Evolutionary conservation across 2,329 filamentous ascomycete species (phyloP).

Genomic region (Phaeosphaeriaceae sp.): DNA sequence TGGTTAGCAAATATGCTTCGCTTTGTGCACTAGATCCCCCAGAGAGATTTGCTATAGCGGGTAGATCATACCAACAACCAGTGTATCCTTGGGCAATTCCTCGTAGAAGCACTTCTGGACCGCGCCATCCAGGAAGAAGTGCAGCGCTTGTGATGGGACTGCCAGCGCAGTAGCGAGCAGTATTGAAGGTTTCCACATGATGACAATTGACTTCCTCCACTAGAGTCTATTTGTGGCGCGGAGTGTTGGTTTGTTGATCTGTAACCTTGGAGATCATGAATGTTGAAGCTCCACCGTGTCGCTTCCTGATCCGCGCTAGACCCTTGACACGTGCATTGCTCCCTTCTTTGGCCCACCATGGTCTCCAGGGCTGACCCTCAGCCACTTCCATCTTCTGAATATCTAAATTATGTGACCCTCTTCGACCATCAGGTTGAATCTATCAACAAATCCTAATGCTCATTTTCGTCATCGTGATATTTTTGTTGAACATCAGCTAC

Average conservation of each 20-base stretch:
- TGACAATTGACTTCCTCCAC: conserved; percentile 27
- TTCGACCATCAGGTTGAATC: no score
- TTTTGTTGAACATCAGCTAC: no score
- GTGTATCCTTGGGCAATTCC: conserved; percentile 94
- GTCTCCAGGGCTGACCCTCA: neutral
- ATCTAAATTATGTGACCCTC: no score
- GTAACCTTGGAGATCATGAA: conserved; percentile 28
- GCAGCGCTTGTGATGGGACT: conserved; percentile 77
- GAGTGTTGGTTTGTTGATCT: conserved; percentile 27
- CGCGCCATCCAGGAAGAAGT: conserved; percentile 92
- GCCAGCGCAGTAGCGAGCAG: conserved; percentile 68
- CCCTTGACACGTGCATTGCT: conserved; percentile 23
- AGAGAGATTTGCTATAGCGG: neutral
- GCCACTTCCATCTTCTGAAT: neutral
- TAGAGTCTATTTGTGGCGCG: conserved; percentile 21
- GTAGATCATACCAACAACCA: conserved; percentile 76
- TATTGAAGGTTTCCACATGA: conserved; percentile 57
- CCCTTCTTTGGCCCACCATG: conserved; percentile 7
- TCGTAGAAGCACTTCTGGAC: conserved; percentile 96
- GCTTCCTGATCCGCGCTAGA: conserved; percentile 24
- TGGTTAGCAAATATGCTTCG: conserved; percentile 11
- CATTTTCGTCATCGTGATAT: neutral
- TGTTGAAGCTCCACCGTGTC: conserved; percentile 34
- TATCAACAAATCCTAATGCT: neutral
- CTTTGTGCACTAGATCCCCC: neutral